These are phyloP conservation scores for Phialophora verrucosa DNA, from an alignment of 2,329 filamentous ascomycete species.

Conservation along the genomic window DNA sequence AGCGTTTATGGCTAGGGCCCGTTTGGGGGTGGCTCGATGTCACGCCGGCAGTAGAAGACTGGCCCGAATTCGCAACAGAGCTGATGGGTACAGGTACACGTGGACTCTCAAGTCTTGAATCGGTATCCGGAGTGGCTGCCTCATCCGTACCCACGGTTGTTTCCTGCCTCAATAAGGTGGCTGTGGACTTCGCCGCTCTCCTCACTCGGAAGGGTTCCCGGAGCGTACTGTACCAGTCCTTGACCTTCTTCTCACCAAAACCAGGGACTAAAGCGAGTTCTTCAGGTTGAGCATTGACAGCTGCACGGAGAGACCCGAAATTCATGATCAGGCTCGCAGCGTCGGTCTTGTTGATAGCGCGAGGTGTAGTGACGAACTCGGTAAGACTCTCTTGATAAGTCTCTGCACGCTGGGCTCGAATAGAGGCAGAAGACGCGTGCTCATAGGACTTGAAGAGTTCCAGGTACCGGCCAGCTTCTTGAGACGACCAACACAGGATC, in stretches of 20 bases:
- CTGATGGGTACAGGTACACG: constrained; percentile 43
- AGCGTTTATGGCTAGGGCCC: constrained; percentile 31
- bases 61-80: constrained; percentile 30
- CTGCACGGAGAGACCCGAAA: constrained; percentile 86
- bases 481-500: constrained; percentile 90
- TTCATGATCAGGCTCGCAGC: constrained; percentile 87
- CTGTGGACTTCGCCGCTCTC: constrained; percentile 67
- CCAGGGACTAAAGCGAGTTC: constrained; percentile 83
- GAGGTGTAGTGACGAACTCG: constrained; percentile 89
- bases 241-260: constrained; percentile 95
- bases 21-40: constrained; percentile 21
- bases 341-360: constrained; percentile 93
- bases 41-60: constrained; percentile 13
- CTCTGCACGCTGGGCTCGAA: constrained; percentile 81
- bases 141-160: background rate
- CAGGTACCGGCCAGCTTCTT: constrained; percentile 90
- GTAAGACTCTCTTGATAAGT: constrained; percentile 85
- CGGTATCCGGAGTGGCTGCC: constrained; percentile 30
- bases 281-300: constrained; percentile 85
- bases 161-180: constrained; percentile 40
- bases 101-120: constrained; percentile 39
- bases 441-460: constrained; percentile 96
- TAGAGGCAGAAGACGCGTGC: constrained; percentile 78
- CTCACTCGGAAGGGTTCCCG: constrained; percentile 82
- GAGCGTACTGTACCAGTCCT: constrained; percentile 79